Evolutionary conservation across 106 monocot genomes (phyloP), one percentile per base, ranked within the genome.

Genomic region (Dendrobium nobile): DNA sequence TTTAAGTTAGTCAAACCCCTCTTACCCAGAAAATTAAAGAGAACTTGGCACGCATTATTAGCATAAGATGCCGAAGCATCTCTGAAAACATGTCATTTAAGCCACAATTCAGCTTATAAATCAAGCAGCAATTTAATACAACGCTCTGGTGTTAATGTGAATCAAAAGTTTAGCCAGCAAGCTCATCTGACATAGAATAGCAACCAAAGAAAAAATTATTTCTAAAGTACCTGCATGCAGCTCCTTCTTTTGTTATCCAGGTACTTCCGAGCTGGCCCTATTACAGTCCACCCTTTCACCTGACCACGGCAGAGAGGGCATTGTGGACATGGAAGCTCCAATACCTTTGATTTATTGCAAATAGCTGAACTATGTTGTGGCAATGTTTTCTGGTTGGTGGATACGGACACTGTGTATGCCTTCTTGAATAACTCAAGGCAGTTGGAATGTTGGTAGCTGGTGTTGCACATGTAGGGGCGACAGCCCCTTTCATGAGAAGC

Each of bases 401-500:
- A 61, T 4, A 59, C 41, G 28, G 54, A 37, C 3, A 19, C 7
- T 4, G 37, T 54, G 54, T 61, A 37, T 19, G 78, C 47, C 70
- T 72, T 80, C 72, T 80, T 72, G 24, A 80, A 80, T 3, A 47
- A 41, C 19, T 67, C 58, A 1, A 80, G 80, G 70, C 80, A 80
- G 26, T 80, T 80, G 11, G 80, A 80, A 67, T 80, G 70, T 1
- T 67, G 22, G 45, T 45, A 70, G 70, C 67, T 51, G 10, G 80
- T 80, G 45, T 48, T 17, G 47, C 80, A 80, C 70, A 80, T 80
- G 65, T 80, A 80, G 28, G 80, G 80, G 2, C 42, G 67, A 43
- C 80, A 80, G 22, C 80, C 80, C 22, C 72, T 80, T 18, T 47
- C 72, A 16, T 67, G 67, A 26, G 80, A 80, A 19, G 67, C 33